These are phyloP conservation scores for Fusarium sublunatum DNA, from an alignment of 2,329 filamentous ascomycete genomes.

Conservation along the genomic window DNA sequence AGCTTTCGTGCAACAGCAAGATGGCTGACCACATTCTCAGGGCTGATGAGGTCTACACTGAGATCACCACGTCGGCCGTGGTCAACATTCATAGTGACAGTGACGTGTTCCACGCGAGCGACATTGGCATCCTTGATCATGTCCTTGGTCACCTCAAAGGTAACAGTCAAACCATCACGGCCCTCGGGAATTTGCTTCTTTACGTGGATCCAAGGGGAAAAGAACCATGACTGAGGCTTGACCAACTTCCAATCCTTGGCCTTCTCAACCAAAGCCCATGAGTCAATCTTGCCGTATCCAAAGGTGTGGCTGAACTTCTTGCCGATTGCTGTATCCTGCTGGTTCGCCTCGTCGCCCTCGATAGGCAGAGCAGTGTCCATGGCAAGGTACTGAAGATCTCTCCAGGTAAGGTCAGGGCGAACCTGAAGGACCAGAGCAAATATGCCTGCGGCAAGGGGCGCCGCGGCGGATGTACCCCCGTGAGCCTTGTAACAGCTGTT, in stretches of 20 bases:
- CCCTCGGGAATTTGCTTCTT: slow-evolving; percentile 88
- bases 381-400: slow-evolving; percentile 92
- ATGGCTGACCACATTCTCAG: slow-evolving; percentile 82
- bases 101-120: slow-evolving; percentile 90
- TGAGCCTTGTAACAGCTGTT: slow-evolving; percentile 85
- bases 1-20: slow-evolving; percentile 79
- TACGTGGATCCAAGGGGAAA: slow-evolving; percentile 93
- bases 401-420: slow-evolving; percentile 89
- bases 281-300: slow-evolving; percentile 95
- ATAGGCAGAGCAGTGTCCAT: slow-evolving; percentile 86
- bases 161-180: slow-evolving; percentile 78
- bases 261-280: slow-evolving; percentile 83
- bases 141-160: slow-evolving; percentile 83
- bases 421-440: slow-evolving; percentile 88
- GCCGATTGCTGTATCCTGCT: slow-evolving; percentile 83
- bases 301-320: slow-evolving; percentile 94
- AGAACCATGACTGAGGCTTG: slow-evolving; percentile 95
- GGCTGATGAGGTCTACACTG: slow-evolving; percentile 90
- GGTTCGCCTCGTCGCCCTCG: slow-evolving; percentile 75
- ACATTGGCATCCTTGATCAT: slow-evolving; percentile 87
- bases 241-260: slow-evolving; percentile 88
- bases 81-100: slow-evolving; percentile 95
- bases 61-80: slow-evolving; percentile 90
- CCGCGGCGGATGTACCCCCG: slow-evolving; percentile 94
- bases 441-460: slow-evolving; percentile 90